phyloP scores from a whole-genome alignment of 495 filamentous ascomycete species.

The Monascus purpureus region DNA sequence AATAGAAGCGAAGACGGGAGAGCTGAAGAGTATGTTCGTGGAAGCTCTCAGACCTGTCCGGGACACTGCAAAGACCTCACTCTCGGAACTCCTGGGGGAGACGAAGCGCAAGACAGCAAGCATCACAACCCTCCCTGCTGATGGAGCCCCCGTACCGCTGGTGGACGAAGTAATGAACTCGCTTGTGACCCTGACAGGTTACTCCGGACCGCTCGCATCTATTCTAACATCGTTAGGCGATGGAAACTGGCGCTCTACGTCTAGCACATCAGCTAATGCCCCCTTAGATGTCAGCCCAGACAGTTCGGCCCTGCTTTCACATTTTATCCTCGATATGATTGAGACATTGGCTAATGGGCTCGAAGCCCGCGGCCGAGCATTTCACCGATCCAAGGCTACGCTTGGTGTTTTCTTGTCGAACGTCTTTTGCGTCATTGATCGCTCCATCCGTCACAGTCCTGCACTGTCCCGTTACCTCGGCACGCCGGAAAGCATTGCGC shows the following conservation, averaged over 20 bases:
- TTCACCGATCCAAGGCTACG: conserved; percentile 64
- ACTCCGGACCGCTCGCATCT: conserved; percentile 72
- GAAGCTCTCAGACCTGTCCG: conserved; percentile 80
- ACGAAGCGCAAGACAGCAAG: conserved; percentile 52
- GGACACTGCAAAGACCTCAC: conserved; percentile 78
- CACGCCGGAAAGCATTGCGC: conserved; percentile 40
- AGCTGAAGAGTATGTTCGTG: conserved; percentile 68
- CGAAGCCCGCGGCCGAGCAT: conserved; percentile 56
- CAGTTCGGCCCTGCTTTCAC: conserved; percentile 71
- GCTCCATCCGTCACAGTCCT: conserved; percentile 60
- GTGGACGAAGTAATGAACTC: conserved; percentile 78
- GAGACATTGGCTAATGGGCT: conserved; percentile 63
- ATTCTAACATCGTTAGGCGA: conserved; percentile 87
- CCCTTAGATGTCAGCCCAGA: conserved; percentile 81
- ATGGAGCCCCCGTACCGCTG: conserved; percentile 66
- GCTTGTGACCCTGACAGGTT: conserved; percentile 73
- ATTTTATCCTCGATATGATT: conserved; percentile 76
- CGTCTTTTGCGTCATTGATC: conserved; percentile 70
- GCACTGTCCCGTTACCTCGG: conserved; percentile 63
- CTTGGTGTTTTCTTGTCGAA: conserved; percentile 89
- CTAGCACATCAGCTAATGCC: conserved; percentile 48
- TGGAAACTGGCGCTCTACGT: conserved; percentile 63
- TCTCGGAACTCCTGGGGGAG: conserved; percentile 76
- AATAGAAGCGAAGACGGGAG: conserved; percentile 68
- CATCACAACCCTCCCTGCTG: conserved; percentile 54